phyloP scores from a whole-genome alignment of 495 filamentous ascomycete species.

The Venustampulla echinocandica region DNA sequence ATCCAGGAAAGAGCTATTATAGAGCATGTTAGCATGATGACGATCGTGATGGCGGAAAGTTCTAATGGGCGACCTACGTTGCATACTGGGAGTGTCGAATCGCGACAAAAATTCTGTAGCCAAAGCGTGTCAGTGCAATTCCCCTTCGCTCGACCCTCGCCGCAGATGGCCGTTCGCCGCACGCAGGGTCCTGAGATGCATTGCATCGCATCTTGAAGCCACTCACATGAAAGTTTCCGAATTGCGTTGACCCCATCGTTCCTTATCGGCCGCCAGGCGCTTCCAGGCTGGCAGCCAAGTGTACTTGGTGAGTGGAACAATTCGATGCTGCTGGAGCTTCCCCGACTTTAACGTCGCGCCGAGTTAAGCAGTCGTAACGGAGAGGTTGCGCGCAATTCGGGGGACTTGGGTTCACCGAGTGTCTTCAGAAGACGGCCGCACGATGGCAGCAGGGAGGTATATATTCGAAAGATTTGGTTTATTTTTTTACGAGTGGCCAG shows the following conservation, averaged over 20 bases:
- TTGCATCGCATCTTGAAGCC: not conserved
- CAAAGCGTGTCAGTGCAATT: not conserved
- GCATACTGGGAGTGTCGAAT: conserved; percentile 91
- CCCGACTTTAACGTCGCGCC: too few species aligned
- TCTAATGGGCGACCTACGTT: conserved; percentile 58
- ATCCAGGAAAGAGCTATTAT: conserved; percentile 35
- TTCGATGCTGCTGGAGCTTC: not conserved
- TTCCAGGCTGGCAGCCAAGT: not conserved
- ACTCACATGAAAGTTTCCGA: conserved; percentile 86
- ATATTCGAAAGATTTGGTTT: not conserved
- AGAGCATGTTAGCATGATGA: conserved; percentile 4
- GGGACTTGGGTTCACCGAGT: too few species aligned
- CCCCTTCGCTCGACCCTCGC: not conserved
- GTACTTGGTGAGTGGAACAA: conserved; percentile 2
- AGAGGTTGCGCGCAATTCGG: not conserved
- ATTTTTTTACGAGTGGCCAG: not conserved
- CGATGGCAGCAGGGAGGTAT: not conserved
- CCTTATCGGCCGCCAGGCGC: conserved; percentile 13
- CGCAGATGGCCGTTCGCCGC: not conserved
- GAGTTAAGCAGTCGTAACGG: too few species aligned
- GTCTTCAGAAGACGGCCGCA: too few species aligned
- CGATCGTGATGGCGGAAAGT: conserved; percentile 12
- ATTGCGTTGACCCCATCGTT: conserved; percentile 57
- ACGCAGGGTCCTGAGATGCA: not conserved
- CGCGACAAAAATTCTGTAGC: conserved; percentile 80